These are phyloP conservation scores for Candida odintsovae DNA, from an alignment of 805 yeast genomes.

Conservation along the genomic window DNA sequence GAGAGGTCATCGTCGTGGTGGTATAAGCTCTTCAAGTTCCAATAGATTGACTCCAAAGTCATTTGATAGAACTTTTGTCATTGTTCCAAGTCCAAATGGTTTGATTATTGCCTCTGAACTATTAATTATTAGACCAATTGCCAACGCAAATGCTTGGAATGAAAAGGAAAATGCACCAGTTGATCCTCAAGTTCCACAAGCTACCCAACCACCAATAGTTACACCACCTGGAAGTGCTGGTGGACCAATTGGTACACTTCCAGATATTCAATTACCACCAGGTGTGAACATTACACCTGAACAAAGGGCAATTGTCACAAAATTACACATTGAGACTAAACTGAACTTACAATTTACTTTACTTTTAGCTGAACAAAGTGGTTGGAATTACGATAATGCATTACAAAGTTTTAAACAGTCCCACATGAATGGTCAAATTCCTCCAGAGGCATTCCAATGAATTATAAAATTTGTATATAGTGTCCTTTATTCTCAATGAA, in stretches of 20 bases:
- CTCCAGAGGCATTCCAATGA: slow-evolving; percentile 23
- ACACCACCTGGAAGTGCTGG: slow-evolving; percentile 4
- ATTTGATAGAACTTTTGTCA: slow-evolving; percentile 80
- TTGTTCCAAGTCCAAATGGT: slow-evolving; percentile 65
- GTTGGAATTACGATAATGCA: slow-evolving; percentile 74
- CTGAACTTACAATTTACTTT: slow-evolving; percentile 73
- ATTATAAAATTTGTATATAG: not conserved
- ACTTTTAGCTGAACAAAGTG: slow-evolving; percentile 82
- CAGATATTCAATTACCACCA: slow-evolving; percentile 21
- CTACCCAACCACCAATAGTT: slow-evolving; percentile 1
- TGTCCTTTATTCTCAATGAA: not conserved
- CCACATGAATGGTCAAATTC: slow-evolving; percentile 23
- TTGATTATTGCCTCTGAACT: slow-evolving; percentile 85
- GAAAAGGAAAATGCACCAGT: slow-evolving; percentile 9
- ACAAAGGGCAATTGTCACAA: slow-evolving; percentile 62
- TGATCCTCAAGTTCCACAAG: slow-evolving; percentile 5
- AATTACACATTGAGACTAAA: slow-evolving; percentile 65
- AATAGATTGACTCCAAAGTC: slow-evolving; percentile 51
- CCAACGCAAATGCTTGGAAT: slow-evolving; percentile 54
- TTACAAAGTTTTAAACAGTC: slow-evolving; percentile 65
- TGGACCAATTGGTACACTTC: slow-evolving; percentile 23
- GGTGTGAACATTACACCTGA: slow-evolving; percentile 43
- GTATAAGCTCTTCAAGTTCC: slow-evolving; percentile 21
- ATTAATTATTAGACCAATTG: slow-evolving; percentile 57
- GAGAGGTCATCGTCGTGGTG: slow-evolving; percentile 23